These are phyloP conservation scores for Silene noctiflora DNA, from an alignment of 179 eudicot species.

Conservation along the genomic window DNA sequence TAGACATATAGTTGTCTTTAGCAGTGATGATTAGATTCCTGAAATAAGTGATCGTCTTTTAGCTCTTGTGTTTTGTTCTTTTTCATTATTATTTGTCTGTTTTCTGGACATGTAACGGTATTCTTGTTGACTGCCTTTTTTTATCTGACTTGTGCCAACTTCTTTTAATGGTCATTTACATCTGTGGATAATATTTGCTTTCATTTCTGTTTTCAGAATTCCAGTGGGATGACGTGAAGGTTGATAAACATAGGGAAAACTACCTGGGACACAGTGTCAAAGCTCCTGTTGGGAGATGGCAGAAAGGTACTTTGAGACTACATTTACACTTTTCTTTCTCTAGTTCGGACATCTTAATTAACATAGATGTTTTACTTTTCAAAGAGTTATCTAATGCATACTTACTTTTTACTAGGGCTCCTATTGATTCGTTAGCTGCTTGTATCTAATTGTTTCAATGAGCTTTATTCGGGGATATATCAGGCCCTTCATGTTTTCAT, in stretches of 20 bases:
- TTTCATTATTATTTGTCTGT: not conserved
- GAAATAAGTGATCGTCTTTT: not conserved
- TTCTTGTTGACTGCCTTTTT: constrained; percentile 6
- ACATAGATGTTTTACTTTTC: not conserved
- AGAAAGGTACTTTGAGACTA: constrained; percentile 58
- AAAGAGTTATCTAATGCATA: not conserved
- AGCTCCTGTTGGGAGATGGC: constrained; percentile 99
- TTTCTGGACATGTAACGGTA: constrained; percentile 7
- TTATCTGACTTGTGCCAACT: not conserved
- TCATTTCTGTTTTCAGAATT: constrained; percentile 54
- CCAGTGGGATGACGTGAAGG: constrained; percentile 96
- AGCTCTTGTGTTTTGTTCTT: not conserved
- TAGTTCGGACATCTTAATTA: not conserved
- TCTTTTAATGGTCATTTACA: constrained; percentile 11
- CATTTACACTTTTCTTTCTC: not conserved
- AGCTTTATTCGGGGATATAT: not conserved
- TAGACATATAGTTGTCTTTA: not conserved
- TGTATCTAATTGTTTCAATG: not conserved
- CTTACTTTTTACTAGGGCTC: not conserved
- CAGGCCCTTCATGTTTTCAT: too few relatives aligned
- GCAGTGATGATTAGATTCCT: not conserved
- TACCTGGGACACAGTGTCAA: constrained; percentile 92
- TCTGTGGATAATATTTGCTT: not conserved
- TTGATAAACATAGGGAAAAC: constrained; percentile 90
- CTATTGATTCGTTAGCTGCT: not conserved